These are phyloP conservation scores for Fusarium beomiforme DNA, from an alignment of 2,329 filamentous ascomycete species.

Conservation along the genomic window DNA sequence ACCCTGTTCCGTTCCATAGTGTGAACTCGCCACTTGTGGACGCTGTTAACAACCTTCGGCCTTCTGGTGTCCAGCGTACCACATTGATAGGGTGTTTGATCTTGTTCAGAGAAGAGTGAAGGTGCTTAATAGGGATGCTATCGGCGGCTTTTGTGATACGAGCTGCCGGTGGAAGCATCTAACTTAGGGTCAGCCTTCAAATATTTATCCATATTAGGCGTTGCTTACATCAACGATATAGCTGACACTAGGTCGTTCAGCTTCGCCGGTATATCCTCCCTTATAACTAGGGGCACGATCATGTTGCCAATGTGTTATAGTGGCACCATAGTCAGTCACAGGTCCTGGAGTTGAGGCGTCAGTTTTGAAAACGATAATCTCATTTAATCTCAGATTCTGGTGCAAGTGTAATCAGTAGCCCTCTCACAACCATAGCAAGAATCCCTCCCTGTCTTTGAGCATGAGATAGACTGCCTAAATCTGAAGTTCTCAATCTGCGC, in stretches of 20 bases:
- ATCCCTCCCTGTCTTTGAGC: neutral
- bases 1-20: slow-evolving; percentile 97
- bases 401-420: neutral
- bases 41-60: slow-evolving; percentile 87
- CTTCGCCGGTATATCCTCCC: slow-evolving; percentile 75
- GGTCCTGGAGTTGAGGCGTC: slow-evolving; percentile 66
- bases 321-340: slow-evolving; percentile 92
- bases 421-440: neutral
- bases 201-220: neutral
- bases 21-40: slow-evolving; percentile 98
- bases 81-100: slow-evolving; percentile 98
- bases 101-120: slow-evolving; percentile 98
- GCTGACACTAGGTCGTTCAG: slow-evolving; percentile 85
- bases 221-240: slow-evolving; percentile 85
- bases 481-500: neutral
- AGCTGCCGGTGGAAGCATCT: slow-evolving; percentile 90
- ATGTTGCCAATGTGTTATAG: slow-evolving; percentile 90
- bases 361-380: slow-evolving; percentile 29
- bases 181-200: slow-evolving; percentile 27
- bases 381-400: slow-evolving; percentile 9
- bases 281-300: slow-evolving; percentile 77
- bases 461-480: neutral
- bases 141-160: slow-evolving; percentile 80
- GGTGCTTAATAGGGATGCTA: slow-evolving; percentile 90
- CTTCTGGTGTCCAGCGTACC: slow-evolving; percentile 97